These are phyloP conservation scores for Termitomyces sp. DNA, from an alignment of 768 basidiomycete genomes.

Conservation along the genomic window DNA sequence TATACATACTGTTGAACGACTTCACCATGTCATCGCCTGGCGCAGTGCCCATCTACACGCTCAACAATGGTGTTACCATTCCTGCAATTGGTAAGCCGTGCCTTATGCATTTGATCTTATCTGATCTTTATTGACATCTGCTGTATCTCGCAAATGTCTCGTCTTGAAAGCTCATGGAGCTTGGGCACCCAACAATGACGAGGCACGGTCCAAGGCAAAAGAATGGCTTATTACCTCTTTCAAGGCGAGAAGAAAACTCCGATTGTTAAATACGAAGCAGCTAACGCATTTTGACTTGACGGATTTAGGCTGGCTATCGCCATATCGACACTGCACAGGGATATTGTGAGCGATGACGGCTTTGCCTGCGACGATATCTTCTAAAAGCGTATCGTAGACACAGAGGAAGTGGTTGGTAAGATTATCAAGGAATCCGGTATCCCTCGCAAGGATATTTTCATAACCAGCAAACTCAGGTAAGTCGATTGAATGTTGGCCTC, in stretches of 20 bases:
- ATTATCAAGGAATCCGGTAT: constrained; percentile 45
- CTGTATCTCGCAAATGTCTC: no score
- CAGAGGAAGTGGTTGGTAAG: constrained; percentile 39
- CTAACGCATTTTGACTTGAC: not conserved
- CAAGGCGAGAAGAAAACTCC: constrained; percentile 22
- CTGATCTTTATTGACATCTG: no score
- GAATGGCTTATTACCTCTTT: constrained; percentile 39
- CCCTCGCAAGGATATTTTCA: constrained; percentile 43
- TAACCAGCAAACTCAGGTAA: constrained; percentile 48
- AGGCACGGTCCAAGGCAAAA: constrained; percentile 29
- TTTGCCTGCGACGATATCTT: not conserved
- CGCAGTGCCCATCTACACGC: constrained; percentile 7
- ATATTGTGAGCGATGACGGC: constrained; percentile 21
- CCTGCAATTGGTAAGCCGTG: constrained; percentile 30
- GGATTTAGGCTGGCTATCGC: constrained; percentile 32
- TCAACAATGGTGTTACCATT: constrained; percentile 32
- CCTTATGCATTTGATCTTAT: not conserved
- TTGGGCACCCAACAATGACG: constrained; percentile 32
- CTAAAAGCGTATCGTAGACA: constrained; percentile 17
- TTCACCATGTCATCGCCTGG: not conserved
- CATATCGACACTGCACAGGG: constrained; percentile 38
- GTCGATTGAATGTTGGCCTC: constrained; percentile 5
- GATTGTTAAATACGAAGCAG: not conserved
- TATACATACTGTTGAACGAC: not conserved
- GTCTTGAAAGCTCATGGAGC: constrained; percentile 33